Evolutionary conservation across 495 filamentous ascomycete species (phyloP).

Genomic region (Pyronema domesticum): DNA sequence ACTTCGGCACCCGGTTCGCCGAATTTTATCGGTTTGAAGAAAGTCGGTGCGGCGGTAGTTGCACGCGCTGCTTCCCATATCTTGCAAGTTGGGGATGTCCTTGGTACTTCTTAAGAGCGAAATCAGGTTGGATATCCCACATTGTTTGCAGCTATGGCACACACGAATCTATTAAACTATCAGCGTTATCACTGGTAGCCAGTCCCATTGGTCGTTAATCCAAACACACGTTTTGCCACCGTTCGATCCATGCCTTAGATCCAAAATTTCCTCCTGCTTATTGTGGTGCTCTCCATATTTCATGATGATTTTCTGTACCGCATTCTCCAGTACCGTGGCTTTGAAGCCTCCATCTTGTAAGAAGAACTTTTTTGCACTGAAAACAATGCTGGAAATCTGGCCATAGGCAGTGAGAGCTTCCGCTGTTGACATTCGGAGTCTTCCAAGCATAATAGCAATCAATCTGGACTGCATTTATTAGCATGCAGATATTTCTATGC

Average conservation of each 20-base stretch:
- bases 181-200: background rate
- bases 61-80: conserved; percentile 30
- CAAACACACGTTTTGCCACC: background rate
- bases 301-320: conserved; percentile 7
- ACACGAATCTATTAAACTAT: conserved; percentile 9
- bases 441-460: conserved; percentile 28
- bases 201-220: background rate
- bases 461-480: conserved; percentile 16
- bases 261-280: background rate
- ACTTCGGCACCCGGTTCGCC: conserved; percentile 6
- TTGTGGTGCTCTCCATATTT: conserved; percentile 3
- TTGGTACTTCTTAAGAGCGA: conserved; percentile 9
- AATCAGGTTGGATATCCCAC: conserved; percentile 6
- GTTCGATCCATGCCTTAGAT: background rate
- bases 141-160: conserved; percentile 4
- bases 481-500: background rate
- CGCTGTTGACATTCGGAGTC: conserved; percentile 21
- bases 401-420: conserved; percentile 23
- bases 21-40: conserved; percentile 27
- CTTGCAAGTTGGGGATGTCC: conserved; percentile 10
- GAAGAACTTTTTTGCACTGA: conserved; percentile 10
- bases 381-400: conserved; percentile 17
- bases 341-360: conserved; percentile 12
- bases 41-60: conserved; percentile 28
- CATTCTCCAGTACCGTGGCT: conserved; percentile 9